These are phyloP conservation scores for Alternaria atra DNA, from an alignment of 2,329 filamentous ascomycete genomes.

Conservation along the genomic window DNA sequence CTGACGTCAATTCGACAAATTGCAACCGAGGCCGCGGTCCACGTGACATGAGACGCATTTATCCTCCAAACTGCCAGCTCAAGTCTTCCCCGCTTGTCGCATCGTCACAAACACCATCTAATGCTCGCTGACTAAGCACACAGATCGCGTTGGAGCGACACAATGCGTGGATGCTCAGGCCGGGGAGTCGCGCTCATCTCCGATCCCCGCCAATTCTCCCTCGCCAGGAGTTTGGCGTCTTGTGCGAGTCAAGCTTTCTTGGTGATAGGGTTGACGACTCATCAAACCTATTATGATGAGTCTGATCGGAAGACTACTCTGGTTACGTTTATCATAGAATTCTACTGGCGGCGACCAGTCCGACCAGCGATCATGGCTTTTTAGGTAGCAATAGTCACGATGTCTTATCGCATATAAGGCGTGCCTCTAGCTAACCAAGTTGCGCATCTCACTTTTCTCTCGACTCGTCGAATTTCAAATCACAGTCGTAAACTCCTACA, in stretches of 20 bases:
- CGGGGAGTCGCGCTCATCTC: neutral
- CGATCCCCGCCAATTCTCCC: neutral
- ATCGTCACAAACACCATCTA: accelerated
- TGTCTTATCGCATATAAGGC: neutral
- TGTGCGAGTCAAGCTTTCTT: neutral
- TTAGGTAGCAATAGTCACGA: neutral
- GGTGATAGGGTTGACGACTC: neutral
- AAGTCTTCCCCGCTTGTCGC: too few relatives aligned
- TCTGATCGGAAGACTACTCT: neutral
- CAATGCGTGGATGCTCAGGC: neutral
- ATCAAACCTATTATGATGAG: neutral
- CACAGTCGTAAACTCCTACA: neutral
- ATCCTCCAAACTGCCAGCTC: neutral
- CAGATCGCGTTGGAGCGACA: too few relatives aligned
- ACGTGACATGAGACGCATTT: neutral
- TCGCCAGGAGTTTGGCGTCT: neutral
- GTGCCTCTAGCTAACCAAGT: neutral
- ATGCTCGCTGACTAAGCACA: too few relatives aligned
- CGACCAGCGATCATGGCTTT: neutral
- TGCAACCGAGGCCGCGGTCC: neutral
- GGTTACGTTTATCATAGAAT: neutral
- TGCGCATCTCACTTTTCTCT: neutral
- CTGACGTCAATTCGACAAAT: constrained; percentile 8
- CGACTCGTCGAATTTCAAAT: too few relatives aligned
- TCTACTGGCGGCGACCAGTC: neutral